Evolutionary conservation across 2,329 filamentous ascomycete genomes (phyloP), one percentile per base, ranked within the genome.

Genomic region (Aplosporella prunicola): DNA sequence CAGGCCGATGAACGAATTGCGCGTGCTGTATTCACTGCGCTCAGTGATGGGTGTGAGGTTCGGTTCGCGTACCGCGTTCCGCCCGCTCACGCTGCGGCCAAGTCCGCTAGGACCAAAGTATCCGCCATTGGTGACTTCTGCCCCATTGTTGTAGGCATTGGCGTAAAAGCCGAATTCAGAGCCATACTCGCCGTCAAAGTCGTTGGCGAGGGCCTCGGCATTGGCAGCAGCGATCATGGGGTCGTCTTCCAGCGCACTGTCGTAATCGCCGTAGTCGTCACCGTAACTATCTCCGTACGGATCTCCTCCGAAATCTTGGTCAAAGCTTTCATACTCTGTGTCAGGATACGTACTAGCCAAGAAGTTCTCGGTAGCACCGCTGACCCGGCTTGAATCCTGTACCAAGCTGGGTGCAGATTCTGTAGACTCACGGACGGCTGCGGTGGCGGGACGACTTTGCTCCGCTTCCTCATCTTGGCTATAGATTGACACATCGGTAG

Each of bases 141-240:
- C 63, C 25, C 65, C 64, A 20, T 63, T 65, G 14, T 67, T 68
- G n/a, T n/a, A n/a, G 31, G 60, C 55, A 29, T 61, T 55, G 9
- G 88, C 86, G 57, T 94, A 98, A 58, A 98, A 98, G 1, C 87
- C 88, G 53, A 98, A 98, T 56, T 98, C 91, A 48, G 87, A 81
- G 0, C 91, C 91, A 53, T 98, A 98, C 66, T 91, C 93, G 1
- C 86, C 89, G 45, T 95, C 89, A 5, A 80, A 80, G 52, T 98
- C 91, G 47, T 86, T 88, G 30, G 91, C 89, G 6, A 98, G 69
- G 1, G 83, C 91, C 55, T 91, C 88, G 1, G 89, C 88, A 49
- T 98, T 98, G 5, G 91, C 91, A 41, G 87, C 91, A 0, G 88
- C 89, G 43, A 98, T 93, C 49, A 96, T 91, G 20, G 79, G 78